Evolutionary conservation across 179 eudicot species (phyloP).

Genomic region (Spergularia azorica): DNA sequence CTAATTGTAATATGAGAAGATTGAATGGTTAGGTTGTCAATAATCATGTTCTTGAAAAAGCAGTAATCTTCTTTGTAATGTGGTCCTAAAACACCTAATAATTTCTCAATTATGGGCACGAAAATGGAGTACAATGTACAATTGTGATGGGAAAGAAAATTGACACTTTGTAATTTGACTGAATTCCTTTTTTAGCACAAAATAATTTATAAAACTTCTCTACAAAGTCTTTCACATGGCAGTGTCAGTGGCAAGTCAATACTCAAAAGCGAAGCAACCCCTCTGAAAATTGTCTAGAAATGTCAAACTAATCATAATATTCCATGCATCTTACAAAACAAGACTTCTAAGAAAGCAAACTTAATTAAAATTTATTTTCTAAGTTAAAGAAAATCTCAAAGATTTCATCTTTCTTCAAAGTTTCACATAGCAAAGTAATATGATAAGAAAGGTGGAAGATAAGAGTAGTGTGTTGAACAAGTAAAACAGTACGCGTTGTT

Average conservation of each 20-base stretch:
- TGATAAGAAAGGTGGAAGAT: neutral
- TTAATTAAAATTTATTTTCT: neutral
- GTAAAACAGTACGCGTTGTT: constrained; percentile 17
- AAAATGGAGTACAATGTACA: neutral
- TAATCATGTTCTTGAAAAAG: too few species aligned
- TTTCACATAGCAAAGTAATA: neutral
- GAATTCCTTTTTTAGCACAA: too few species aligned
- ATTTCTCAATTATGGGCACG: neutral
- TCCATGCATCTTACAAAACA: neutral
- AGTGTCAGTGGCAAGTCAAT: constrained; percentile 7
- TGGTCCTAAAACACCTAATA: neutral
- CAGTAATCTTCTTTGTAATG: too few species aligned
- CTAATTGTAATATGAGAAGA: too few species aligned
- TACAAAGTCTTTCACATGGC: constrained; percentile 16
- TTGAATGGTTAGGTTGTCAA: too few species aligned
- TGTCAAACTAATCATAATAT: constrained; percentile 19
- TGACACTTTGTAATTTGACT: neutral
- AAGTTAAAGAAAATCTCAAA: neutral
- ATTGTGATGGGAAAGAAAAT: neutral
- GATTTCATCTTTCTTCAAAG: neutral
- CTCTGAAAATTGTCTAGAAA: constrained; percentile 9
- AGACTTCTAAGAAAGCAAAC: too few species aligned
- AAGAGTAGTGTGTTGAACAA: neutral
- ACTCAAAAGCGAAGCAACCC: constrained; percentile 16
- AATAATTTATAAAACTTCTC: too few species aligned